Evolutionary conservation across 768 basidiomycete species (phyloP), one percentile per base, ranked within the genome.

Genomic region (Hydnomerulius pinastri): DNA sequence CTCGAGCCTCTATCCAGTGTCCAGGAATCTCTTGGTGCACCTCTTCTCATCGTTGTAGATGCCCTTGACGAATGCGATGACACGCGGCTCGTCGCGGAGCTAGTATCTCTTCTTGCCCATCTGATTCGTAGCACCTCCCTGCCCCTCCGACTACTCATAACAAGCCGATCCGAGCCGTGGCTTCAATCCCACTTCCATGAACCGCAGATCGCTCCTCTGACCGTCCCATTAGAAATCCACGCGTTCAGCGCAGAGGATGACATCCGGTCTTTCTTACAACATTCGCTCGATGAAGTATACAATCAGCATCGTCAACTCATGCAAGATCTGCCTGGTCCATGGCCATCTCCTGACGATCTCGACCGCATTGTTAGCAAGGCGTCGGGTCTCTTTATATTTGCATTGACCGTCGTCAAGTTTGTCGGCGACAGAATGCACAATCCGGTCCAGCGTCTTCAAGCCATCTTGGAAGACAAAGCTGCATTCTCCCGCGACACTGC

Each of bases 341-440:
- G 65, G 65, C 65, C 65, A 5, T 53, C 60, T 2, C 43, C 48
- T 1, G 53, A 55, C 17, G 59, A 58, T n/a, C 45, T 65, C 4
- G 55, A 62, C n/a, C 47, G 41, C 11, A 52, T 54, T 8, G 56
- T 67, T 10, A 24, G 48, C 4, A 57, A 58, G 28, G 50, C 65
- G 0, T 52, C 54, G 0, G 60, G 65, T 1, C 54, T 66, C 7
- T 68, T 68, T 39, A 61, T 66, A 9, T 64, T 72, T 9, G 66
- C 65, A 1, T 50, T 60, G 8, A 67, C 65, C 0, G 61, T 67
- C 17, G 53, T 62, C 43, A 64, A 63, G 28, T 67, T 68, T 63
- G 50, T 64, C 0, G 59, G 57, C 24, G 53, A 48, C 18, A 41
- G 48, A 20, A 44, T 58, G 3, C 20, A 55, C 21, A 39, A 55